Percentiles rank a stretch among this genome's conserved stretches.
phyloP scores from a whole-genome alignment of 2,329 filamentous ascomycete genomes.

The Trichoderma semiorbis region DNA sequence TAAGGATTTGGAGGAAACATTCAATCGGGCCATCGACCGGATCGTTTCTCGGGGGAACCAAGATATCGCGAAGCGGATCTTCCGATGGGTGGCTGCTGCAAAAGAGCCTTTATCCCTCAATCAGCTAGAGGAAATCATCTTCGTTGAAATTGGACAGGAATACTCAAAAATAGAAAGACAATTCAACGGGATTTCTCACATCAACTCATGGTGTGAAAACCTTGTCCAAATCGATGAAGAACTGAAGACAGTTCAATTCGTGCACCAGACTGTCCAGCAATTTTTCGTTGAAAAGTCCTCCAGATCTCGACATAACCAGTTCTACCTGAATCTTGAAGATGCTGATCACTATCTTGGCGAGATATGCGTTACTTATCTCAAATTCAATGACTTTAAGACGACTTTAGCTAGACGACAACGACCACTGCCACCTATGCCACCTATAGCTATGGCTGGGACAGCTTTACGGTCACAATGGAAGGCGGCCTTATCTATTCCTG shows the following conservation, averaged over 20 bases:
- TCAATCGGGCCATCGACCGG: constrained; percentile 18
- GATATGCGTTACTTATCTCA: constrained; percentile 39
- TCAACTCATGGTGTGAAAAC: constrained; percentile 33
- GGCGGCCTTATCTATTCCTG: neutral
- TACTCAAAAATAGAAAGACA: constrained; percentile 25
- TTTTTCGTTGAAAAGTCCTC: constrained; percentile 24
- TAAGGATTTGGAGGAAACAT: constrained; percentile 18
- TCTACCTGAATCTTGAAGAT: constrained; percentile 24
- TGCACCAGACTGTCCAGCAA: constrained; percentile 33
- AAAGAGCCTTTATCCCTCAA: constrained; percentile 32
- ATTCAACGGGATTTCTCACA: constrained; percentile 27
- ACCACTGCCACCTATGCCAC: neutral
- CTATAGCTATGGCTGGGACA: neutral
- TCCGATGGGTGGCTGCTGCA: constrained; percentile 30
- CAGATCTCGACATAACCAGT: neutral
- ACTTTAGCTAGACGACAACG: constrained; percentile 20
- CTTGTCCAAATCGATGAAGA: constrained; percentile 34
- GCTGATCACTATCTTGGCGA: constrained; percentile 32
- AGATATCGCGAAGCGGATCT: neutral
- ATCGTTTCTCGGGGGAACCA: constrained; percentile 11
- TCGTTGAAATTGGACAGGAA: constrained; percentile 30
- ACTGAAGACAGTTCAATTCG: constrained; percentile 31
- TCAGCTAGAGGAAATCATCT: constrained; percentile 37
- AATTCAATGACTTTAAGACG: constrained; percentile 38
- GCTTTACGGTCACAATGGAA: neutral